phyloP scores from a whole-genome alignment of 75 land plant genomes.

The Cupressus sempervirens region DNA sequence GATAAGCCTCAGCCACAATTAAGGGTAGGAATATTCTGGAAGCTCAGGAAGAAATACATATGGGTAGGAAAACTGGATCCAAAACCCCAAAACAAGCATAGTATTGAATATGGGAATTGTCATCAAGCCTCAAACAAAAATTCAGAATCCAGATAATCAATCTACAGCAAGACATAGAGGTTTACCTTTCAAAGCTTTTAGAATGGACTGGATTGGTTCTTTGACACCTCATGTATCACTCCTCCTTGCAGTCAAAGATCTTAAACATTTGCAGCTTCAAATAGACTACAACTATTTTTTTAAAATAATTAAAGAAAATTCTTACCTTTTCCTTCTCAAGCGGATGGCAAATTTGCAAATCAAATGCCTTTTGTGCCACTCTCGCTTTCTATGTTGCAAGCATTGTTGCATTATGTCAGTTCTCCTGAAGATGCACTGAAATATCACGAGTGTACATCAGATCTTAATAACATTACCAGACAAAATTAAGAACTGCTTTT shows the following conservation, averaged over 20 bases:
- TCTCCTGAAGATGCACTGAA: constrained; percentile 3
- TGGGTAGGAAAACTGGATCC: neutral
- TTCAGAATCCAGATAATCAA: neutral
- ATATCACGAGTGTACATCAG: neutral
- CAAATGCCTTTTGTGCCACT: neutral
- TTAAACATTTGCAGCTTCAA: neutral
- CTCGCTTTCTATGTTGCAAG: neutral
- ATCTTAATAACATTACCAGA: neutral
- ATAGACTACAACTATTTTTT: neutral
- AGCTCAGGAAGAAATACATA: neutral
- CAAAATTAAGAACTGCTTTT: neutral
- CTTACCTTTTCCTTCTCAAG: constrained; percentile 1
- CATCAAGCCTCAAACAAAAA: neutral
- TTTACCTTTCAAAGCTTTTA: neutral
- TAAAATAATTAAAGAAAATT: neutral
- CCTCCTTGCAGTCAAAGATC: neutral
- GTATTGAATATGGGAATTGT: neutral
- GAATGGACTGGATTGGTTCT: neutral
- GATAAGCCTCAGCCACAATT: too few species aligned
- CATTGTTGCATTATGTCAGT: neutral
- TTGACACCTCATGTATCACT: neutral
- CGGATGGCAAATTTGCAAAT: neutral
- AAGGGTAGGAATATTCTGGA: too few species aligned
- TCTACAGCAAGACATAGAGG: neutral
- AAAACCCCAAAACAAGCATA: neutral